Evolutionary conservation across 257 asterid species (phyloP).

Genomic region (Handroanthus guayacan): DNA sequence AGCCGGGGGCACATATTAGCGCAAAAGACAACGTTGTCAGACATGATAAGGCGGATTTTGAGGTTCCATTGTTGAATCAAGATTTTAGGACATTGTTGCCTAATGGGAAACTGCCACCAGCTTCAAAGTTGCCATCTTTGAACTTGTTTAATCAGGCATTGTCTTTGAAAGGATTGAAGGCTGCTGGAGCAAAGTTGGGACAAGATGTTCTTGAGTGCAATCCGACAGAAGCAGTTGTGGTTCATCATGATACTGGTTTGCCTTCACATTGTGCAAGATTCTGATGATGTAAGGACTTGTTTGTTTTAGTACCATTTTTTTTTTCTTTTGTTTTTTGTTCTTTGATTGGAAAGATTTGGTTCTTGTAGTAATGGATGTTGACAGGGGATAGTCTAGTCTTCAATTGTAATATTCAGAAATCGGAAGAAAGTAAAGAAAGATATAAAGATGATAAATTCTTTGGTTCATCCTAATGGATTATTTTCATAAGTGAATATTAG

Average conservation of each 20-base stretch:
- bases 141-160: conserved; percentile 86
- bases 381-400: background rate
- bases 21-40: conserved; percentile 78
- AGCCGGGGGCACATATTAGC: conserved; percentile 93
- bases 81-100: conserved; percentile 73
- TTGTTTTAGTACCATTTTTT: background rate
- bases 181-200: conserved; percentile 85
- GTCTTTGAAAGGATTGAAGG: conserved; percentile 83
- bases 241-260: conserved; percentile 68
- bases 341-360: conserved; percentile 24
- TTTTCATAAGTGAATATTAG: too few species aligned
- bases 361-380: conserved; percentile 5
- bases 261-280: conserved; percentile 86
- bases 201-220: conserved; percentile 81
- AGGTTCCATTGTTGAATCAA: conserved; percentile 79
- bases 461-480: background rate
- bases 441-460: background rate
- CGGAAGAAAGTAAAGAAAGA: conserved; percentile 23
- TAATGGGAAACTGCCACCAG: conserved; percentile 82
- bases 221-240: conserved; percentile 56
- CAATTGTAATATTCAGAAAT: too few species aligned
- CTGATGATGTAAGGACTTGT: conserved; percentile 33
- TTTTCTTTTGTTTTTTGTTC: background rate
- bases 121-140: conserved; percentile 77
- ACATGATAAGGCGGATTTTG: conserved; percentile 82